These are phyloP conservation scores for Madurella fahalii DNA, from an alignment of 2,329 filamentous ascomycete species.

Conservation along the genomic window DNA sequence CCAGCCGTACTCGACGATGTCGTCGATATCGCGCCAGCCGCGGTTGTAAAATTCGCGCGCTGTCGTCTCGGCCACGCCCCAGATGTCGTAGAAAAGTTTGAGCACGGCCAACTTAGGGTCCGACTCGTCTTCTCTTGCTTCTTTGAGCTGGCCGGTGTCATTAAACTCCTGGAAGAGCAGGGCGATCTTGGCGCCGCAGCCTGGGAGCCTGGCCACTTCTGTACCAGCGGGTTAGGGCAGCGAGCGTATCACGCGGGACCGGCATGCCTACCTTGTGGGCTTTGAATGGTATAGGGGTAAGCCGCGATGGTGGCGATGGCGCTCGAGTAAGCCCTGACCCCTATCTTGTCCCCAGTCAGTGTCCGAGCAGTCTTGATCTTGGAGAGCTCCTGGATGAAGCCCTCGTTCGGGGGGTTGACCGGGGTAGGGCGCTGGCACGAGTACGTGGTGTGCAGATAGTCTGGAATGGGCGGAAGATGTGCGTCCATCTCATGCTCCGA, in stretches of 20 bases:
- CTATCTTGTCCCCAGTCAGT: conserved; percentile 71
- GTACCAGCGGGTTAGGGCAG: conserved; percentile 6
- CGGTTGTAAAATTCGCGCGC: conserved; percentile 77
- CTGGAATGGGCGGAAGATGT: conserved; percentile 61
- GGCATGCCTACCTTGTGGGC: conserved; percentile 35
- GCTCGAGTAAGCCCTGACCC: conserved; percentile 80
- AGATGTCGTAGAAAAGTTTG: conserved; percentile 74
- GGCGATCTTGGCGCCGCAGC: conserved; percentile 77
- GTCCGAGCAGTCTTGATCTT: conserved; percentile 69
- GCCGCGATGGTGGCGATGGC: conserved; percentile 79
- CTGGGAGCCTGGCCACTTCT: conserved; percentile 61
- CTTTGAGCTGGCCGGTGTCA: conserved; percentile 54
- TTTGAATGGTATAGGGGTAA: conserved; percentile 58
- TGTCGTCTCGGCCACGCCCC: conserved; percentile 83
- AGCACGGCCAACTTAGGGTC: conserved; percentile 64
- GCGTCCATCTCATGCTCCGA: conserved; percentile 66
- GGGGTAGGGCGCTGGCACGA: conserved; percentile 78
- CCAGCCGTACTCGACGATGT: conserved; percentile 83
- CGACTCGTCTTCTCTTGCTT: conserved; percentile 58
- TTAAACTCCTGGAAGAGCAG: conserved; percentile 73
- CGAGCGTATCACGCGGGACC: not conserved
- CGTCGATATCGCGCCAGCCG: conserved; percentile 80
- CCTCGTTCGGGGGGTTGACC: conserved; percentile 63
- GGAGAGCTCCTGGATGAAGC: conserved; percentile 69
- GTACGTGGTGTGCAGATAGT: conserved; percentile 62